Evolutionary conservation across 2,329 filamentous ascomycete species (phyloP).

Genomic region (Didymella pinodella): DNA sequence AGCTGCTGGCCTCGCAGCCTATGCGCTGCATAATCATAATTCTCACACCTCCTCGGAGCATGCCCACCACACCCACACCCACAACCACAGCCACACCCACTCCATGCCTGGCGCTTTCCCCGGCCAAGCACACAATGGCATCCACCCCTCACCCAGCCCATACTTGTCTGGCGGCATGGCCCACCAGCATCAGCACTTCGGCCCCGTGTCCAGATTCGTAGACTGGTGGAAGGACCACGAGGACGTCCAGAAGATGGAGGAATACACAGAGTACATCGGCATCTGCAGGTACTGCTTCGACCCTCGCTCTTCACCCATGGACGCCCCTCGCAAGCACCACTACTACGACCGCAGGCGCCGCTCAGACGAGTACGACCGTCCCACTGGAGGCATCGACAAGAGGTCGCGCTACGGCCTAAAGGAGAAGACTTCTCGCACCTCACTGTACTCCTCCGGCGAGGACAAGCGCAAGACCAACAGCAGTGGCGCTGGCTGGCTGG

Average conservation of each 20-base stretch:
- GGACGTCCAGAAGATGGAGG: constrained; percentile 71
- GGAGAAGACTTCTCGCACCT: constrained; percentile 43
- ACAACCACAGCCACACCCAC: constrained; percentile 36
- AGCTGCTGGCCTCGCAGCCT: constrained; percentile 57
- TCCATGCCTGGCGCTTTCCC: constrained; percentile 44
- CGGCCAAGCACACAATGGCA: constrained; percentile 29
- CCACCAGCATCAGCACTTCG: constrained; percentile 61
- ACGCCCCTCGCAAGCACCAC: constrained; percentile 69
- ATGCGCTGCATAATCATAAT: constrained; percentile 55
- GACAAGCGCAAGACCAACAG: constrained; percentile 53
- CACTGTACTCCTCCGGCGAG: constrained; percentile 45
- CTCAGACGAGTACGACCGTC: constrained; percentile 55
- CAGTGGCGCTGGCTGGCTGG: constrained; percentile 60
- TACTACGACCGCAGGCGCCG: constrained; percentile 56
- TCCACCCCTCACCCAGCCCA: constrained; percentile 28
- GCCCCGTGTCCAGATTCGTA: constrained; percentile 63
- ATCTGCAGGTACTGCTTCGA: constrained; percentile 72
- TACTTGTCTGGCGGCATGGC: constrained; percentile 52
- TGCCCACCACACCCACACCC: constrained; percentile 44
- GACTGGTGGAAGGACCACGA: constrained; percentile 71
- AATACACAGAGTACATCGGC: constrained; percentile 72
- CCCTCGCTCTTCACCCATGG: constrained; percentile 61
- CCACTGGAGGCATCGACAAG: constrained; percentile 64
- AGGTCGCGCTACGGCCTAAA: constrained; percentile 60
- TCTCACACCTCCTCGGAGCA: constrained; percentile 29